These are phyloP conservation scores for Penicillium crustosum DNA, from an alignment of 2,329 filamentous ascomycete species.

Conservation along the genomic window DNA sequence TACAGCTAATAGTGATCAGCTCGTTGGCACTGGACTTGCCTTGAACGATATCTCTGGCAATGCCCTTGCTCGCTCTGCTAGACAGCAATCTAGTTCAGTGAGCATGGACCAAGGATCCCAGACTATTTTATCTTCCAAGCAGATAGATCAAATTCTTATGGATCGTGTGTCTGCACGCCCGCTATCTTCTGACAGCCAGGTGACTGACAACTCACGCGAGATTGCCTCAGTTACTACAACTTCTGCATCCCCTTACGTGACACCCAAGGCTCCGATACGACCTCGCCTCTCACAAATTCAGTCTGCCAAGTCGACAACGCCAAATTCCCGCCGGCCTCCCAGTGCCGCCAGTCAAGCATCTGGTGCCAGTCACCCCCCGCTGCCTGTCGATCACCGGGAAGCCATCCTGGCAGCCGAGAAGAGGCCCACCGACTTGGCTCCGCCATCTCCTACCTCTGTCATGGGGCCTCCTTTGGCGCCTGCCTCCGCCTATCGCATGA, in stretches of 20 bases:
- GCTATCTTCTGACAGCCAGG: constrained; percentile 35
- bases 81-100: constrained; percentile 32
- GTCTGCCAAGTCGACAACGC: constrained; percentile 35
- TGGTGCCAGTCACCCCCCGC: constrained; percentile 62
- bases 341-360: constrained; percentile 69
- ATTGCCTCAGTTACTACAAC: constrained; percentile 19
- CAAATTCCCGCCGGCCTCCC: constrained; percentile 58
- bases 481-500: constrained; percentile 67
- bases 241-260: constrained; percentile 28
- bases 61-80: constrained; percentile 35
- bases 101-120: constrained; percentile 74
- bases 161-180: constrained; percentile 47
- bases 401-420: constrained; percentile 75
- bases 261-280: constrained; percentile 37
- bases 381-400: constrained; percentile 80
- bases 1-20: constrained; percentile 32
- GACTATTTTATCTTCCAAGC: constrained; percentile 76
- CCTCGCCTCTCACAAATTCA: constrained; percentile 29
- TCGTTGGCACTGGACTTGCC: constrained; percentile 45
- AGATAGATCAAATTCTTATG: constrained; percentile 74
- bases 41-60: constrained; percentile 66
- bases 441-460: constrained; percentile 42
- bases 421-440: constrained; percentile 53
- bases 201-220: constrained; percentile 24
- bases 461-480: constrained; percentile 88